These are phyloP conservation scores for Achaetomiella virescens DNA, from an alignment of 495 filamentous ascomycete genomes.

Conservation along the genomic window DNA sequence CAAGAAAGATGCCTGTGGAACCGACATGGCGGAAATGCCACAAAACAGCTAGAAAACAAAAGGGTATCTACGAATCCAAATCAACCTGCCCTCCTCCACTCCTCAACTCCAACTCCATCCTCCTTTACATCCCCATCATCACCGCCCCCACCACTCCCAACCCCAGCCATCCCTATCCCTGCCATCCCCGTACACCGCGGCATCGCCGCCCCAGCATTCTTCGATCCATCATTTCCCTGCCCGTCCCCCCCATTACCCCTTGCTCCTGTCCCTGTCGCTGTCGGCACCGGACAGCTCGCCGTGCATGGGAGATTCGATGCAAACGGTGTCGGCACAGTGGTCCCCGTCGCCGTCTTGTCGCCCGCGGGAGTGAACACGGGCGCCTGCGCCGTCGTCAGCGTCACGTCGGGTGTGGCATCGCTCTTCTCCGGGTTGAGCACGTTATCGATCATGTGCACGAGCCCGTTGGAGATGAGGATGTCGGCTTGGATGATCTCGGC, in stretches of 20 bases:
- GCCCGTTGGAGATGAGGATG: conserved; percentile 43
- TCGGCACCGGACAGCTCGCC: conserved; percentile 19
- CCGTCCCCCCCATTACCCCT: not conserved
- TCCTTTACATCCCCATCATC: conserved; percentile 2
- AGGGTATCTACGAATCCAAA: conserved; percentile 1
- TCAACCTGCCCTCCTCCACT: not conserved
- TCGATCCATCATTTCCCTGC: not conserved
- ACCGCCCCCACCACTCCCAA: conserved; percentile 12
- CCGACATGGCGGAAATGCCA: not conserved
- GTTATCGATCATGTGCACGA: conserved; percentile 55
- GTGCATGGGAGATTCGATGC: conserved; percentile 28
- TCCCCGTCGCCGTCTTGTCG: conserved; percentile 11
- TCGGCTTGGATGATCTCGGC: conserved; percentile 47
- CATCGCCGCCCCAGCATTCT: conserved; percentile 3
- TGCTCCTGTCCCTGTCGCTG: not conserved
- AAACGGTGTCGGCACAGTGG: conserved; percentile 19
- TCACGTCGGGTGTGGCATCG: conserved; percentile 12
- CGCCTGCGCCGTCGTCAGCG: conserved; percentile 8
- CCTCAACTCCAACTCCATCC: not conserved
- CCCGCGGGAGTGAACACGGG: conserved; percentile 14
- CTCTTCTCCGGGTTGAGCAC: conserved; percentile 16
- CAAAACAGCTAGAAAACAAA: not conserved
- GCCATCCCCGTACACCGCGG: conserved; percentile 19
- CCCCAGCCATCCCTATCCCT: conserved; percentile 6
- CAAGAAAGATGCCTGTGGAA: not conserved